Base-by-base conservation (phyloP, 495 filamentous ascomycete genomes). In the Tuber magnatum region DNA sequence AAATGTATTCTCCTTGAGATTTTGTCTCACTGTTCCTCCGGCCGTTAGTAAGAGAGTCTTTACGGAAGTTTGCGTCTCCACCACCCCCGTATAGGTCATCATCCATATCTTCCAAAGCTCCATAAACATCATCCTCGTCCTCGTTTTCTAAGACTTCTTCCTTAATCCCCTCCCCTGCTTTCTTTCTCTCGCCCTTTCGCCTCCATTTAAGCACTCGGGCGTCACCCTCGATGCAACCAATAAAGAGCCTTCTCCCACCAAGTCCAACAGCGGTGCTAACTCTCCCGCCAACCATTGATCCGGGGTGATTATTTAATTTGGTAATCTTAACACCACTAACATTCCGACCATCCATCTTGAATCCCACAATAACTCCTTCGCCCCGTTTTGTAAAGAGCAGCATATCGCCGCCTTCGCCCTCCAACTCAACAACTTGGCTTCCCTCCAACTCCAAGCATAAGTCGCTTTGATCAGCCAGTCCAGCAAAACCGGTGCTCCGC, bases 321-420 rank as follows among this genome's bases (percentile, higher is more conserved):
- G 88, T 88, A 69, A 99, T 83, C 8, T 87, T 88, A 43, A 97
- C 86, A 9, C 94, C 93, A 51, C 94, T 97, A 39, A 99, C 93
- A 14, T 93, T 95, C 68, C 94, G 88, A n/a, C 95, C 95, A 83
- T 97, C 94, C 71, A 97, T 88, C 74, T 89, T 90, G 85, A 99
- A 97, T 48, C 87, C 91, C 35, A 98, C 84, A 41, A 94, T 87
- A 22, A 89, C 89, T 69, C 96, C 86, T 46, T 89, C 87, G 0
- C 95, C 96, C 73, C 89, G 91, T 56, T 89, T 89, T 51, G 97
- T 88, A 40, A 94, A 87, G n/a, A 99, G 86, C 35, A 99, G 86
- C 71, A 97, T 85, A 75, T 98, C 94, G 14, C 93, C 91, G 48
- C 87, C 90, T 68, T 92, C 90, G 22, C 87, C 86, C 14, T 89